Evolutionary conservation across 1,284 basidiomycete species (phyloP).

Genomic region (Exsudoporus floridanus): DNA sequence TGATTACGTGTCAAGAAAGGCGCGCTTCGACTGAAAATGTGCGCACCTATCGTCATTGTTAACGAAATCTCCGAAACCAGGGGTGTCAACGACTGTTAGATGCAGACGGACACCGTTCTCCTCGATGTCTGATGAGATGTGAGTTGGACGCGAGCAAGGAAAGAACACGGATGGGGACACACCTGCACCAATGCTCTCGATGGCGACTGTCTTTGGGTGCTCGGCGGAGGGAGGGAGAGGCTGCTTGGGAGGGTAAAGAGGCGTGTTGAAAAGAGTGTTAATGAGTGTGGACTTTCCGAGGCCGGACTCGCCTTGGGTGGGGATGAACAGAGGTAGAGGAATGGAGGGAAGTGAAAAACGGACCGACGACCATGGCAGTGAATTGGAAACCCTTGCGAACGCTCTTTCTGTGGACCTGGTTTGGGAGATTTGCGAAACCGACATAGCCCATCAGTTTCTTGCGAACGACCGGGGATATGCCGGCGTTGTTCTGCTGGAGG

Average conservation of each 20-base stretch:
- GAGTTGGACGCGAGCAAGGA: slow-evolving; percentile 17
- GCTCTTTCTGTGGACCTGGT: slow-evolving; percentile 96
- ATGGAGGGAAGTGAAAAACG: slow-evolving; percentile 37
- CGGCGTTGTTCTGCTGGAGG: slow-evolving; percentile 45
- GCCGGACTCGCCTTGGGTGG: slow-evolving; percentile 83
- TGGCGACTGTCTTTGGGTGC: slow-evolving; percentile 87
- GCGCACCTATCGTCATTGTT: slow-evolving; percentile 93
- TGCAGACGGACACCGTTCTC: slow-evolving; percentile 94
- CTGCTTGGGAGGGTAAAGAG: slow-evolving; percentile 86
- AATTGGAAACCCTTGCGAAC: slow-evolving; percentile 97
- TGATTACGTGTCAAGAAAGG: slow-evolving; percentile 15
- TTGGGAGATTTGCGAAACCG: slow-evolving; percentile 89
- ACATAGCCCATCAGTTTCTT: slow-evolving; percentile 94
- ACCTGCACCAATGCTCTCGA: slow-evolving; percentile 97
- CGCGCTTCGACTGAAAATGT: slow-evolving; percentile 3
- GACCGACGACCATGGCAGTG: slow-evolving; percentile 94
- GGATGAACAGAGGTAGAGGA: slow-evolving; percentile 19
- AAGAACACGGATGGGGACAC: slow-evolving; percentile 12
- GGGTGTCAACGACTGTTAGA: slow-evolving; percentile 96
- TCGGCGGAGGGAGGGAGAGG: slow-evolving; percentile 83
- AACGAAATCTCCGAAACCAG: slow-evolving; percentile 96
- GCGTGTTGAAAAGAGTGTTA: slow-evolving; percentile 96
- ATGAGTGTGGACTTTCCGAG: slow-evolving; percentile 97
- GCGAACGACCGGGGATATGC: slow-evolving; percentile 67
- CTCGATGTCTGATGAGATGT: slow-evolving; percentile 77